Base-by-base conservation (phyloP, 2,329 filamentous ascomycete species). In the Lachnellula arida region DNA sequence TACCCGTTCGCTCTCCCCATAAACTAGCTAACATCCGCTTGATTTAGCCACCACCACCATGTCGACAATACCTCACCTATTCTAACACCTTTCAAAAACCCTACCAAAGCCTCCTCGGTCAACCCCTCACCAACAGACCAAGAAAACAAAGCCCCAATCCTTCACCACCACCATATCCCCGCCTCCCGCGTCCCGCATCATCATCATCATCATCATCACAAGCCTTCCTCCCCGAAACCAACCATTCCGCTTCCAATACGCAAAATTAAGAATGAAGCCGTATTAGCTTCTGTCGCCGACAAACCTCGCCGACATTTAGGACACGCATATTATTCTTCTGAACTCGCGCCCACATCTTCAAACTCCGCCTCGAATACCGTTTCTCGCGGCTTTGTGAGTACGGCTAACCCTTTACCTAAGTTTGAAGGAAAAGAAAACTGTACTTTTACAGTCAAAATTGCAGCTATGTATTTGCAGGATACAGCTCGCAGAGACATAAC, bases 391-490 rank as follows among this genome's bases (percentile, higher is more conserved):
- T 68, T 66, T 55, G 65, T 63, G 5, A 64, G 63, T 40, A 68
- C 65, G 0, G 63, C 66, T 9, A 37, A 57, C 17, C 61, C 66
- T 17, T 76, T 97, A 1, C 93, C 93, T 0, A 82, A 83, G 58
- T 89, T 93, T 42, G 75, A 79, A 62, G 84, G 85, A 53, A 75
- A 87, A 61, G 85, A 82, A 46, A 97, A 97, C 65, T 96, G 91
- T 69, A 95, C 89, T 0, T 84, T 95, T 60, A 97, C 91, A 0
- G 81, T 99, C 58, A 90, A 94, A 65, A 85, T 99, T 6, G 88
- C 92, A 2, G 84, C 88, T 28, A 82, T 88, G 48, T 91, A 94
- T 65, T 76, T 99, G 7, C 82, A 82, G 8, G 72, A 83, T 0
- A 74, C 78, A 7, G 82, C 88, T 23, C 81, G 93, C 32, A 89